Base-by-base conservation (phyloP, 2,329 filamentous ascomycete species). In the Alternaria sp. region DNA sequence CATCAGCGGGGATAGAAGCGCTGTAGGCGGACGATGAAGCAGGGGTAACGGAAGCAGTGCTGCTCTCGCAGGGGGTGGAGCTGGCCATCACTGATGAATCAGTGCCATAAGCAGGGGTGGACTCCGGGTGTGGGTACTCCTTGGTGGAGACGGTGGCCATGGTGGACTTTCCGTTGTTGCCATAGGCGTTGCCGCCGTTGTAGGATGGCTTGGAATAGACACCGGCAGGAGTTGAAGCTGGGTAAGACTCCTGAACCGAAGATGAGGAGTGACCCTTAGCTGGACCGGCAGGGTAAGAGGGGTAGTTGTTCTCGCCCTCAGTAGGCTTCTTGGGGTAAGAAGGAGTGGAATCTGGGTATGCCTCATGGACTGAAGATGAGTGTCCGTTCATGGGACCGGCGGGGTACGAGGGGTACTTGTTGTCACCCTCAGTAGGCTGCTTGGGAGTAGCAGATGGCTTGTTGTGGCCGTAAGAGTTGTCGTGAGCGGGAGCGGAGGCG, bases 361-460 rank as follows among this genome's bases (percentile, higher is more conserved):
- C 17, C 21, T 40, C 58, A 13, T 49, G 28, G 5, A 30, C 51
- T 10, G 49, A 61, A 4, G 58, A 56, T 6, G 36, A 40, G 4
- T 40, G 36, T 40, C 36, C 36, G 36, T 40, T 40, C 36, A 40
- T 17, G 3, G 52, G 26, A 21, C 32, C 43, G 5, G 28, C 53
- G 9, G 57, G 58, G 59, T 60, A 62, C 0, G 45, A 50, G 10
- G 61, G 58, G 45, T 66, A 62, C 12, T 55, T 49, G 46, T 61
- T 61, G 26, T 49, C 52, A 23, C 60, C 55, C 21, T 52, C 49
- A 30, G 51, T 32, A 25, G 65, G 65, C 62, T 61, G 58, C 26
- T 56, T 62, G 21, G 66, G 56, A 28, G 52, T 67, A 17, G 51
- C 17, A 51, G 45, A 61, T 32, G 66, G 43, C 59, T 65, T 58